These are phyloP conservation scores for Ceratocystis lukuohia DNA, from an alignment of 2,329 filamentous ascomycete species.

Conservation along the genomic window DNA sequence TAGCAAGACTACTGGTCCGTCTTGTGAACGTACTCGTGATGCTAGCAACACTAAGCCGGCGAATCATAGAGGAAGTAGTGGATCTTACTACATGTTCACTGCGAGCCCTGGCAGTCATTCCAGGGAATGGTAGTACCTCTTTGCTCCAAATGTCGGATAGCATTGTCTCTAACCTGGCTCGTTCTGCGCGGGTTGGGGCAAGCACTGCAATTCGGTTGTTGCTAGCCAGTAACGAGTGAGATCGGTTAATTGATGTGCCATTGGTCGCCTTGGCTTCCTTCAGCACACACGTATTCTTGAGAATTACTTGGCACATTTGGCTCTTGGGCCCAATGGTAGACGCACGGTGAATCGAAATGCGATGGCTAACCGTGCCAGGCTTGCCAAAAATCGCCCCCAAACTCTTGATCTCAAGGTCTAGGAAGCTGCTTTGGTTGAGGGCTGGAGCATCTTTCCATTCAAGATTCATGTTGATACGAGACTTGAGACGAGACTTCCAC, in stretches of 20 bases:
- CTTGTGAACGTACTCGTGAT: conserved; percentile 65
- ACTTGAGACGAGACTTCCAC: conserved; percentile 59
- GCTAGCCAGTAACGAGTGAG: conserved; percentile 63
- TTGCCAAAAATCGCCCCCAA: conserved; percentile 64
- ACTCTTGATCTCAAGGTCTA: conserved; percentile 57
- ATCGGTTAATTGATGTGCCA: conserved; percentile 52
- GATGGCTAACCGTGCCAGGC: conserved; percentile 49
- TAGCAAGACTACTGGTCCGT: conserved; percentile 47
- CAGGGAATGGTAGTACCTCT: conserved; percentile 67
- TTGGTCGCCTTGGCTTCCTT: conserved; percentile 39
- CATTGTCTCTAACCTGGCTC: conserved; percentile 60
- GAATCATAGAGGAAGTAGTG: conserved; percentile 75
- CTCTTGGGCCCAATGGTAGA: conserved; percentile 58
- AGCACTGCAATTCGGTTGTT: conserved; percentile 54
- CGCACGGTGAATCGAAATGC: conserved; percentile 66
- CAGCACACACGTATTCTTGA: conserved; percentile 68
- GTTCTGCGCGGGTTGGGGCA: conserved; percentile 59
- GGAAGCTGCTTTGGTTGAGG: conserved; percentile 44
- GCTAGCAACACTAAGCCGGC: conserved; percentile 72
- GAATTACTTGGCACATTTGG: conserved; percentile 60
- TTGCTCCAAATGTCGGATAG: conserved; percentile 74
- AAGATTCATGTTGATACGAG: conserved; percentile 20
- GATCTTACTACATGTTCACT: conserved; percentile 60
- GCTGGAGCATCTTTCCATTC: conserved; percentile 9
- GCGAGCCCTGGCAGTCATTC: conserved; percentile 53